Base-by-base conservation (phyloP, 768 basidiomycete genomes). In the Pilatotrama ljubarskyi region DNA sequence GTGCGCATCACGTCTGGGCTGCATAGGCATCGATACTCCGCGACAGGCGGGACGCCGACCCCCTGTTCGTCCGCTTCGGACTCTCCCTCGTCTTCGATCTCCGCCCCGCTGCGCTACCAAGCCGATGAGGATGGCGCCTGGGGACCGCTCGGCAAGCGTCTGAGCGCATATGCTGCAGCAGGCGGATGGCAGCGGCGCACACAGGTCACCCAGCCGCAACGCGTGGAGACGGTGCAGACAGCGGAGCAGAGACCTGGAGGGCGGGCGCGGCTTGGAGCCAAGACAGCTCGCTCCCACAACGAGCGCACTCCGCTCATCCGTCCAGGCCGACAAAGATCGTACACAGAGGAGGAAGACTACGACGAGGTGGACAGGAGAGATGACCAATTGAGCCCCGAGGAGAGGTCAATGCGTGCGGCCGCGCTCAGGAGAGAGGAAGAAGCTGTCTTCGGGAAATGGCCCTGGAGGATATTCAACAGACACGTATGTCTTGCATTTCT, bases 11-110 rank as follows among this genome's bases (percentile, higher is more conserved):
- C 88, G 3, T 87, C 87, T 15, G 90, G 90, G 18, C 68, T 90
- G 35, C 80, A 80, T 46, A 79, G 78, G 26, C 78, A 79, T 64
- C 77, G 78, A 20, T 74, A 73, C 51, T 57, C 36, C 25, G 51
- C 55, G 35, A 58, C 14, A 47, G 43, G 52, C 18, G 59, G 55
- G 46, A 56, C 43, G 48, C 44, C 61, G 7, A 66, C 66, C 17
- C 82, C 86, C 18, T 64, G 76, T 35, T 85, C 86, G 18, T 83
- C 85, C 35, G 65, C 77, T 20, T 85, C 86, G 6, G 79, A 81
- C 42, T 91, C 90, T 1, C 82, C 81, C 3, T 91, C 90, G 4
- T 92, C 91, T 2, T 91, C 90, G 40, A 87, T 93, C 62, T 93
- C 91, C 38, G 91, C 82, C 1, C 92, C 91, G 17, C 77, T 93